Conservation (phyloP, 2,329 filamentous ascomycete genomes). For the Trichophyton verrucosum region DNA sequence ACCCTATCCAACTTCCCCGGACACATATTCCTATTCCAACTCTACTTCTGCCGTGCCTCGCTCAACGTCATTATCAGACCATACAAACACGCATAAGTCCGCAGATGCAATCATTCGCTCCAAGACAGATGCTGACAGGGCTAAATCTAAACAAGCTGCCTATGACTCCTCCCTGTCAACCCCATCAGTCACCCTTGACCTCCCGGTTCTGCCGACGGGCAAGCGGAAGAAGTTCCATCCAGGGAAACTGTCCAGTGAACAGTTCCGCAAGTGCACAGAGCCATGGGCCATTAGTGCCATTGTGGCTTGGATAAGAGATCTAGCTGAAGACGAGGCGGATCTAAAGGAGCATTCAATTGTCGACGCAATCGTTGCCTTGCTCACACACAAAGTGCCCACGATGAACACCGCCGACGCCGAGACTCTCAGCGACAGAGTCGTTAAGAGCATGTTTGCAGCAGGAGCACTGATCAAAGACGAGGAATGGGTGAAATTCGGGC, state of each 20-base stretch:
- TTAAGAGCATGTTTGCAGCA: slow-evolving; percentile 65
- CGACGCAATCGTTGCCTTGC: slow-evolving; percentile 76
- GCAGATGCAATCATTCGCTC: slow-evolving; percentile 76
- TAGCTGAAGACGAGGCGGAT: slow-evolving; percentile 85
- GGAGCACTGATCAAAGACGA: slow-evolving; percentile 75
- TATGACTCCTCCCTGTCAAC: slow-evolving; percentile 14
- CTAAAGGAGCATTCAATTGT: slow-evolving; percentile 72
- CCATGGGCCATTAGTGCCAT: slow-evolving; percentile 92
- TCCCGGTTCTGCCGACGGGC: slow-evolving; percentile 69
- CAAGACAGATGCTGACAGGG: slow-evolving; percentile 77
- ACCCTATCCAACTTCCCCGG: slow-evolving; percentile 33
- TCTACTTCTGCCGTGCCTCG: slow-evolving; percentile 45
- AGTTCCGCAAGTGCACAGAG: slow-evolving; percentile 74
- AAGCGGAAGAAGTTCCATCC: slow-evolving; percentile 75
- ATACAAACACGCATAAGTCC: slow-evolving; percentile 60
- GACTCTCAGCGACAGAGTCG: slow-evolving; percentile 63
- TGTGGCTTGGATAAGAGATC: slow-evolving; percentile 69
- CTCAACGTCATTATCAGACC: slow-evolving; percentile 71
- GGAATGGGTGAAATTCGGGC: slow-evolving; percentile 92
- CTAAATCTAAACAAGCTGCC: slow-evolving; percentile 37
- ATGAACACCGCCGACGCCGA: slow-evolving; percentile 98
- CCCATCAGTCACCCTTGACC: slow-evolving; percentile 56
- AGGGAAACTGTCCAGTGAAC: slow-evolving; percentile 63
- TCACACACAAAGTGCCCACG: slow-evolving; percentile 88
- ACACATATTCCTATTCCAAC: slow-evolving; percentile 40